Base-by-base conservation (phyloP, 2,329 filamentous ascomycete species). In the Paraphoma chrysanthemicola region DNA sequence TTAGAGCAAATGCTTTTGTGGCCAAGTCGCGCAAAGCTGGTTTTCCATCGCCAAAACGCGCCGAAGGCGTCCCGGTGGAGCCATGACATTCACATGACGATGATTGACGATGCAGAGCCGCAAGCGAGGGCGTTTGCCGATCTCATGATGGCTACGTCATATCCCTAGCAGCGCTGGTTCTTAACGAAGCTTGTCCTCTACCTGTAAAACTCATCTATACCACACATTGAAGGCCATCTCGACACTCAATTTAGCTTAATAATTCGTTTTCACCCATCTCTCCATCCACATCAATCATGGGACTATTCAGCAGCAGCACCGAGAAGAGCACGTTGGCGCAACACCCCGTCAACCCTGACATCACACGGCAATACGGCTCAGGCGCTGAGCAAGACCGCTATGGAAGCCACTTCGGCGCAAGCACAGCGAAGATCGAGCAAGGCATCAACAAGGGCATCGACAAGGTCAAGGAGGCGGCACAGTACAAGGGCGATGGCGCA, bases 321-420 rank as follows among this genome's bases (percentile, higher is more conserved):
- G 67, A 69, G 45, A 69, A 68, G 64, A 63, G 60, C 48, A 31
- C 47, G 6, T 14, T 45, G 10, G 56, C 59, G 30, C 56, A 59
- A 6, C 53, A 69, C 54, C 67, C 67, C 17, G 51, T 62, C 54
- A 69, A 69, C 54, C 54, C 57, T 33, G 67, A 69, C 56, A 53
- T 69, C 52, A 65, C 64, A 47, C 63, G 61, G 44, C 62, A 65
- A 33, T 56, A 59, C 28, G 70, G 69, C 53, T 72, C 71, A 8
- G 72, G 64, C 14, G 69, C 72, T 11, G 72, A 75, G 58, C 71
- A 74, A 54, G 72, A 73, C 51, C 70, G 69, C 10, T 72, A 71
- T 42, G 68, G 58, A 41, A 49, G 59, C n/a, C 69, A 73, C 51
- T 73, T 73, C 42, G 59, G 60, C 14, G 54, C 64, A 17, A 63